Percentiles rank a stretch among this genome's conserved stretches.
Evolutionary conservation across 805 yeast species (phyloP).

Genomic region (Metschnikowia aberdeeniae): DNA sequence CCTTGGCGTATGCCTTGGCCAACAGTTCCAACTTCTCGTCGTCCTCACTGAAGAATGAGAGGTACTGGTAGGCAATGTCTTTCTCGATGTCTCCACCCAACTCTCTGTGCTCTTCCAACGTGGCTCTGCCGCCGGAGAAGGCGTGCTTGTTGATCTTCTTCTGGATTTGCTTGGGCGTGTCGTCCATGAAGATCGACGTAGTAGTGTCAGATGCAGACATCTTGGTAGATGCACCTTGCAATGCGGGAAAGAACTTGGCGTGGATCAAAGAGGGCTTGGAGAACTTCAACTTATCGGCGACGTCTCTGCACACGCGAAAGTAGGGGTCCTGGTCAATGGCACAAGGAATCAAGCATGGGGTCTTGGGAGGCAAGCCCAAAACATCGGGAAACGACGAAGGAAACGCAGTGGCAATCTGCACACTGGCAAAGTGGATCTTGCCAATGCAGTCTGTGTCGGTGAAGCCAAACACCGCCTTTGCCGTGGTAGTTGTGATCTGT

Average conservation of each 20-base stretch:
- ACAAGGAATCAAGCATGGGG: slow-evolving; percentile 96
- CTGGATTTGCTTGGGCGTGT: slow-evolving; percentile 84
- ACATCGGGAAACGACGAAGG: slow-evolving; percentile 95
- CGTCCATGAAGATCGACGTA: slow-evolving; percentile 92
- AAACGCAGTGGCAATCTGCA: slow-evolving; percentile 94
- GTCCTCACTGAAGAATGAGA: slow-evolving; percentile 85
- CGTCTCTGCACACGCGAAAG: slow-evolving; percentile 96
- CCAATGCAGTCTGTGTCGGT: slow-evolving; percentile 94
- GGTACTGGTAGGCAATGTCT: slow-evolving; percentile 91
- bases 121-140: slow-evolving; percentile 87
- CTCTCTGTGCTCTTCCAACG: slow-evolving; percentile 85
- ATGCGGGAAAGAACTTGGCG: slow-evolving; percentile 95
- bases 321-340: slow-evolving; percentile 99
- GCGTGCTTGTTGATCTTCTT: slow-evolving; percentile 96
- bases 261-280: slow-evolving; percentile 90
- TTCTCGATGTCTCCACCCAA: slow-evolving; percentile 93
- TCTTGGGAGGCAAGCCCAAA: slow-evolving; percentile 78
- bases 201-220: slow-evolving; percentile 94
- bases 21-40: slow-evolving; percentile 68
- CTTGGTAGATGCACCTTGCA: slow-evolving; percentile 93
- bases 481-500: slow-evolving; percentile 95
- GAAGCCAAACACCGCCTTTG: slow-evolving; percentile 95
- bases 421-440: slow-evolving; percentile 88
- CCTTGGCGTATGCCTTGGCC: slow-evolving; percentile 64
- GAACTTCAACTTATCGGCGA: slow-evolving; percentile 87